Evolutionary conservation across 164 flowering plant genomes (phyloP).

Genomic region (Euptelea pleiosperma): DNA sequence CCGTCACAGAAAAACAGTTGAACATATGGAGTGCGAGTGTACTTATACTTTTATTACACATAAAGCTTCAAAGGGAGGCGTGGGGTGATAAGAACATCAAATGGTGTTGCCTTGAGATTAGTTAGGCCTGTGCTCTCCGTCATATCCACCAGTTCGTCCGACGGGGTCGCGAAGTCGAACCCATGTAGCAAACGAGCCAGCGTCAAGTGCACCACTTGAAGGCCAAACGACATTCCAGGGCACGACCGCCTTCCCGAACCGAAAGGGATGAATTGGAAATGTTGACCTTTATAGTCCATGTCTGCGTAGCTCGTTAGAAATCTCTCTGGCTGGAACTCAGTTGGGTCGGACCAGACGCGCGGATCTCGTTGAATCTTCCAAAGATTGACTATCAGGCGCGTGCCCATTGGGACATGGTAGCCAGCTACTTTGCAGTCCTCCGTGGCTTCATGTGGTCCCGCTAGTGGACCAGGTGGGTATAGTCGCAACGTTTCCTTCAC

Average conservation of each 20-base stretch:
- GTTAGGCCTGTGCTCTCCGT: slow-evolving; percentile 21
- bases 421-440: slow-evolving; percentile 32
- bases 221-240: slow-evolving; percentile 33
- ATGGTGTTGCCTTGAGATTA: slow-evolving; percentile 38
- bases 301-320: slow-evolving; percentile 16
- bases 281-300: slow-evolving; percentile 29
- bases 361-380: slow-evolving; percentile 35
- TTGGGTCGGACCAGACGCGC: slow-evolving; percentile 16
- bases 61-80: slow-evolving; percentile 26
- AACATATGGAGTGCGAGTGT: too few species aligned
- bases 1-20: too few species aligned
- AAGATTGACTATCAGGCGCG: too few species aligned
- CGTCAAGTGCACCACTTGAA: slow-evolving; percentile 33
- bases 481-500: too few species aligned
- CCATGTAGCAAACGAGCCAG: slow-evolving; percentile 39
- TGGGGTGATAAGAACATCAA: slow-evolving; percentile 33
- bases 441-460: slow-evolving; percentile 16
- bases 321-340: slow-evolving; percentile 27
- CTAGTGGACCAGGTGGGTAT: slow-evolving; percentile 28
- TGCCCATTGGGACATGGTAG: slow-evolving; percentile 22
- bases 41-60: slow-evolving; percentile 4
- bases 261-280: slow-evolving; percentile 44
- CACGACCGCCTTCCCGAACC: slow-evolving; percentile 45
- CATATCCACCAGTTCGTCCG: slow-evolving; percentile 28
- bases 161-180: slow-evolving; percentile 22